Evolutionary conservation across 352 stramenopile genomes (phyloP).

Genomic region (Globisporangium spiculum): DNA sequence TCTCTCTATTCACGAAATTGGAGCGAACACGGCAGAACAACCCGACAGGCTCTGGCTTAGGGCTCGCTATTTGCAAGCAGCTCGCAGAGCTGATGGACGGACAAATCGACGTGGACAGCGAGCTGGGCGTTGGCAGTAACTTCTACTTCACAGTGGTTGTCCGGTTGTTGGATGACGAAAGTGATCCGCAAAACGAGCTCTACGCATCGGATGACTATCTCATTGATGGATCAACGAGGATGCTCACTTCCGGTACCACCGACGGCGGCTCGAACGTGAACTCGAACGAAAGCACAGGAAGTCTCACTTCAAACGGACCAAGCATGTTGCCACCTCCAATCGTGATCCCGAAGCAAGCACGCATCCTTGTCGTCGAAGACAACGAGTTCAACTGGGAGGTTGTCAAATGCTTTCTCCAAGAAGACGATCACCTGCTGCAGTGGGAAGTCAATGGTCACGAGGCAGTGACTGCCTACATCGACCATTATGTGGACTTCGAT

Average conservation of each 20-base stretch:
- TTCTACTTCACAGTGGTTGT: constrained; percentile 87
- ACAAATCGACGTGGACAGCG: constrained; percentile 80
- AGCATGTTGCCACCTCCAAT: constrained; percentile 28
- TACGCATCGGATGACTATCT: constrained; percentile 57
- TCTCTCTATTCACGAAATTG: constrained; percentile 81
- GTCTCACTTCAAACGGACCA: constrained; percentile 18
- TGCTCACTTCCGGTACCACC: background rate
- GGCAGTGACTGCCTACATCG: constrained; percentile 58
- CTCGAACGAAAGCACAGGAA: constrained; percentile 45
- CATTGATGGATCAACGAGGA: constrained; percentile 18
- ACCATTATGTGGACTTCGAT: constrained; percentile 49
- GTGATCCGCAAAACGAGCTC: constrained; percentile 36
- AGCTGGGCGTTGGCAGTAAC: constrained; percentile 71
- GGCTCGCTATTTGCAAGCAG: constrained; percentile 86
- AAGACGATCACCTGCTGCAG: constrained; percentile 64
- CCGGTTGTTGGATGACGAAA: constrained; percentile 48
- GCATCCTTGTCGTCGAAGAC: constrained; percentile 73
- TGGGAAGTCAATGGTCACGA: constrained; percentile 72
- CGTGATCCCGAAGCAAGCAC: constrained; percentile 45
- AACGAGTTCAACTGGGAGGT: constrained; percentile 84
- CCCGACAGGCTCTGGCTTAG: constrained; percentile 81
- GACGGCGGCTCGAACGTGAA: constrained; percentile 32
- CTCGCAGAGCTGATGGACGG: constrained; percentile 88
- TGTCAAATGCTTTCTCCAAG: constrained; percentile 71
- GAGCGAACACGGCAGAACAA: constrained; percentile 83